phyloP scores from a whole-genome alignment of 202 grass and related monocot genomes.

The Carex sylvatica region DNA sequence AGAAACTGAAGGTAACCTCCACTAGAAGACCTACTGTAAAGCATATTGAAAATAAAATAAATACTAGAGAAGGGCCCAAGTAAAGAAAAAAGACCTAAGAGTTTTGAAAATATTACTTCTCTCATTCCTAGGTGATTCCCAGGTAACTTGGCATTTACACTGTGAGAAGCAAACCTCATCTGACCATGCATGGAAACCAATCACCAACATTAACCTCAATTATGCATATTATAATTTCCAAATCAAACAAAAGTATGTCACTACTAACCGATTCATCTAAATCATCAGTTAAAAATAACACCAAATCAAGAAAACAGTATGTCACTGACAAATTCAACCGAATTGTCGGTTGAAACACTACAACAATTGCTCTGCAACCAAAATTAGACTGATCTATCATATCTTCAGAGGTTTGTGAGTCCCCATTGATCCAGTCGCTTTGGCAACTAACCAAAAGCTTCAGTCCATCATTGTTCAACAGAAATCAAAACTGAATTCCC shows the following conservation, averaged over 20 bases:
- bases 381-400: not conserved
- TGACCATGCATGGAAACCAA: not conserved
- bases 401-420: not conserved
- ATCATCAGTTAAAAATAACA: not conserved
- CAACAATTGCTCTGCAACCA: not conserved
- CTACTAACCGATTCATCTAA: not conserved
- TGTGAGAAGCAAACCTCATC: not conserved
- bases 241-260: conserved; percentile 1
- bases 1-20: not conserved
- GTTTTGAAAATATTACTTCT: not conserved
- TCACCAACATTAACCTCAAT: not conserved
- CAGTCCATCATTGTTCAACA: not conserved
- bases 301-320: not conserved
- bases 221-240: not conserved
- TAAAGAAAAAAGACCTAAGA: not conserved
- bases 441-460: not conserved
- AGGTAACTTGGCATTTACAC: not conserved
- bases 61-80: not conserved
- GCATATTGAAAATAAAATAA: not conserved
- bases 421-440: not conserved
- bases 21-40: not conserved
- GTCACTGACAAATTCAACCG: not conserved
- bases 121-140: not conserved
- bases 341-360: not conserved
- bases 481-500: not conserved